Evolutionary conservation across 352 stramenopile species (phyloP), one percentile per base, ranked within the genome.

Genomic region (Thalassiosira ordinaria): DNA sequence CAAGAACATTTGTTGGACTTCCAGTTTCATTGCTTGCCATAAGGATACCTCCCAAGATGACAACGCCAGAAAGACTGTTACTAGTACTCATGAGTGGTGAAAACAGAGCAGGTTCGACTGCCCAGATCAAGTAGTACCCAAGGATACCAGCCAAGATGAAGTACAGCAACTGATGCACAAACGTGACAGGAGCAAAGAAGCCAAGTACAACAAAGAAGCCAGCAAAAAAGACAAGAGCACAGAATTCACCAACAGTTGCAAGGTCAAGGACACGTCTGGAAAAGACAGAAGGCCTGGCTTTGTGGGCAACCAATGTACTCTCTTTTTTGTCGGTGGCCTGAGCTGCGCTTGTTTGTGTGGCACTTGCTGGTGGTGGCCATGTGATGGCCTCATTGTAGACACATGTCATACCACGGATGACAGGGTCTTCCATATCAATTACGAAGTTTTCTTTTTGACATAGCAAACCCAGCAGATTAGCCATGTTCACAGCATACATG

Each of bases 401-500:
- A 26, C 51, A 66, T 13, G 84, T 90, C 84, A 90, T 90, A 18
- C 84, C 84, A 26, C 84, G 44, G 44, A 90, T 79, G 14, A 90
- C 72, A 0, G 67, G 59, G 62, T 90, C 80, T 16, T 85, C 64
- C 79, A 88, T 88, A 56, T 90, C 65, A 44, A 88, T 84, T 26
- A 66, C 49, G 18, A 87, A 59, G 27, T 78, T 76, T 31, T 82
- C 61, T 22, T 80, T 37, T 44, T 78, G 24, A 51, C 78, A 88
- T 16, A 90, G 49, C 16, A 88, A 49, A 37, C 76, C 69, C 37
- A 89, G 47, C 1, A 90, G 63, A 64, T 88, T 86, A 7, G 69
- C 75, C 70, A 90, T 86, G 46, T 90, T 90, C 63, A 86, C 86
- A 24, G 60, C 79, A 41, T 85, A 90, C 84, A 90, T 90, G 37